Base-by-base conservation (phyloP, 805 yeast species). In the Saturnispora sanitii region DNA sequence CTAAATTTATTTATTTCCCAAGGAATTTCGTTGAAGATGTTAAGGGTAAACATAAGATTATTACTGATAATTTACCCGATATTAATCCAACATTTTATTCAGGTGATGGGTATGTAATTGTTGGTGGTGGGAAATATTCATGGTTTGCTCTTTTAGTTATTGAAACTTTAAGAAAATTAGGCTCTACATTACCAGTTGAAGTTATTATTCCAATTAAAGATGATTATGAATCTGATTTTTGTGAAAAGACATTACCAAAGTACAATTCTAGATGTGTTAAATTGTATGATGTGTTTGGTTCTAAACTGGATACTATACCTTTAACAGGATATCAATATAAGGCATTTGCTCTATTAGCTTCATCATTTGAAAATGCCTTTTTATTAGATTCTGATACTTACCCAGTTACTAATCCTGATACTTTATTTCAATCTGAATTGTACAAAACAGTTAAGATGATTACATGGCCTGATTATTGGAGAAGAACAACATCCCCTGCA, bases 381-480 rank as follows among this genome's bases (percentile, higher is more conserved):
- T 46, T 67, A 8, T 50, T 71, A 22, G 75, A 70, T 51, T 60
- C 70, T 34, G 75, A 71, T 49, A 68, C 66, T 42, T 54, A 67
- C 36, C 67, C 73, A 3, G 60, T 68, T 20, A 55, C 73, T 4
- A 42, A 55, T 9, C 78, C 87, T 1, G 77, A 73, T 43, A 52
- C 59, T 13, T 51, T 79, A 19, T 71, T 78, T 43, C 57, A 58
- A 2, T 64, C 72, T 0, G 56, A 64, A 4, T 62, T 75, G 12
- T 77, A 62, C 57, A 51, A 59, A 23, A 54, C 63, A 8, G 55
- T 58, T n/a, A 71, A 74, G 0, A 57, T 77, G 55, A 65, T 77
- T 13, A 70, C 75, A 17, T 80, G 86, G 86, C 86, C 86, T 1
- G 86, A 80, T 58, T 74, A 75, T 44, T 79, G 86, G 85, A 66